Evolutionary conservation across 768 basidiomycete species (phyloP), one percentile per base, ranked within the genome.

Genomic region (Sporobolomyces phaffii): DNA sequence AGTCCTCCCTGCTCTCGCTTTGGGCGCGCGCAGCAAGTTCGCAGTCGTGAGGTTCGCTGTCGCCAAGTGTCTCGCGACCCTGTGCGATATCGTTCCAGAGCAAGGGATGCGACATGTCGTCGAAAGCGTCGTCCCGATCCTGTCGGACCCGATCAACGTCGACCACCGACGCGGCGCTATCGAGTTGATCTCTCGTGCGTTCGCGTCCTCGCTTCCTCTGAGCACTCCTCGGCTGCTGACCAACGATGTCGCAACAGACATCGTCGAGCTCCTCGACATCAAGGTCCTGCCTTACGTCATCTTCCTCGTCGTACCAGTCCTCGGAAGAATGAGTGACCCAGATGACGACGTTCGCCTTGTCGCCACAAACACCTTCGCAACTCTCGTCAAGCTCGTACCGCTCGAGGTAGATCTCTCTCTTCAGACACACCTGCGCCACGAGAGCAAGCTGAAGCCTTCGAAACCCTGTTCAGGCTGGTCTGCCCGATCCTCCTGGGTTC

Each of bases 341-440:
- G 87, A 97, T 74, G 91, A 92, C 67, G 88, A 90, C 65, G 88
- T 96, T 45, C 87, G 96, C 31, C 85, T 94, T 33, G 85, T 91
- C 3, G 87, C 96, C 5, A 98, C 96, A n/a, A 92, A 91, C 75
- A 93, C 92, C 0, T 99, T 99, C 75, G 96, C 96, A 0, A 89
- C 91, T 0, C 80, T 99, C 22, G 90, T 99, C 68, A 97, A 98
- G 81, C 94, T 99, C 88, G 91, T 98, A 17, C 96, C 96, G 8
- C 82, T 99, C 0, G 96, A 98, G 84, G 92, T 91, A 68, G 66
- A 82, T 73, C 26, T 7, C 41, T 29, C 17, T 17, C 54, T 50
- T 22, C 33, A 5, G 22, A 14, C 36, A 38, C 38, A 38, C 38
- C 38, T 9, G 38, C 38, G n/a, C n/a, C n/a, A n/a, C n/a, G n/a